Base-by-base conservation (phyloP, 352 stramenopile species). In the Saprolegnia parasitica region DNA sequence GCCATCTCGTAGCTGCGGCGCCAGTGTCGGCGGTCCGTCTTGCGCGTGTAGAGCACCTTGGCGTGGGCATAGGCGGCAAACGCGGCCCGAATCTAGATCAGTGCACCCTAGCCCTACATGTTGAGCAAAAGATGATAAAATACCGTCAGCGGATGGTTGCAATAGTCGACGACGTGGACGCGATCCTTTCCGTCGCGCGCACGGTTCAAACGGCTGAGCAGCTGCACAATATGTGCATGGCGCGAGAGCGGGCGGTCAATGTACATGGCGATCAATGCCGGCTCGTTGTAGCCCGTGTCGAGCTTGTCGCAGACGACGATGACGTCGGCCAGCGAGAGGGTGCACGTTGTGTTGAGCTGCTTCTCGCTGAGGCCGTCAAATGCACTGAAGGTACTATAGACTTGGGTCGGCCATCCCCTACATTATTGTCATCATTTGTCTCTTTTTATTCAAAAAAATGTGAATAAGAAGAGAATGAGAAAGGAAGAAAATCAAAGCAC, bases 231-330 rank as follows among this genome's bases (percentile, higher is more conserved):
- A 29, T 89, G 84, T 0, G 78, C 74, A 23, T 76, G 86, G 5
- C 81, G 81, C 6, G 79, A 80, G 40, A 94, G 72, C 42, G 86
- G 83, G 13, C 86, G 83, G 67, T 94, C 86, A n/a, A 94, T 83
- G 66, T 91, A 94, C 84, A 94, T 92, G 24, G 78, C 84, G 4
- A 80, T 73, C 16, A 94, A 75, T 39, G 83, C 52, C 0, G 86
- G 84, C 46, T 94, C 84, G 57, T 91, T 94, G 77, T 90, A 94
- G 3, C 86, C 86, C 1, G 86, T 94, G 55, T 94, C 86, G 8
- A 94, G 81, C 60, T 94, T 94, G 61, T 94, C 86, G 74, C 86
- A 94, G 6, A 94, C 86, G 67, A 94, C 85, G 29, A 94, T 80
- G 18, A 93, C 72, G 56, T 92, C 84, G 35, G 81, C 89, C 32